Conservation (phyloP, 768 basidiomycete genomes). For the Leccinum aurantiacum region DNA sequence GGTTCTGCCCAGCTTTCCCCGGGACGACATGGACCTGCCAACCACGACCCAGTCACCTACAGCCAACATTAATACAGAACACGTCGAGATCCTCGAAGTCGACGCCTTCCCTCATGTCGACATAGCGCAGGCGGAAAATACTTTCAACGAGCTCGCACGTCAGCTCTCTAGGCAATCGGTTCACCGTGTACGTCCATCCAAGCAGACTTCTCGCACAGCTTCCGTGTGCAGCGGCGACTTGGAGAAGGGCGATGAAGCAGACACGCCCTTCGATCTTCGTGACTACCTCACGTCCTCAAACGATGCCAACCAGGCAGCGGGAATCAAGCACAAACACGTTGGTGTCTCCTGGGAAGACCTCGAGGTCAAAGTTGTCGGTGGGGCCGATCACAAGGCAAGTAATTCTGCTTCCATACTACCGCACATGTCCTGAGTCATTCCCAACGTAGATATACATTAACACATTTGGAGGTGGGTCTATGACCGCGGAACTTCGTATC, state of each 20-base stretch:
- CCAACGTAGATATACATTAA: conserved; percentile 46
- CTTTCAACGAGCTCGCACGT: conserved; percentile 57
- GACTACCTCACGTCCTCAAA: conserved; percentile 69
- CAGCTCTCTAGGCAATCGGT: conserved; percentile 23
- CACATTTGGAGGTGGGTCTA: conserved; percentile 56
- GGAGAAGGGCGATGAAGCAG: conserved; percentile 40
- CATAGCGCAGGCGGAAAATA: conserved; percentile 48
- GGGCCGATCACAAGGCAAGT: conserved; percentile 54
- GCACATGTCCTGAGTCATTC: not conserved
- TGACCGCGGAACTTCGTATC: not conserved
- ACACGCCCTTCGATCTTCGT: conserved; percentile 56
- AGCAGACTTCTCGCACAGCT: conserved; percentile 23
- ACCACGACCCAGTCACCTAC: not conserved
- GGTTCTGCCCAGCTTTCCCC: not conserved
- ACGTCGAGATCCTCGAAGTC: conserved; percentile 22
- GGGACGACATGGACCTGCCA: conserved; percentile 9
- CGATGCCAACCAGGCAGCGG: conserved; percentile 62
- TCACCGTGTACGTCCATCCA: conserved; percentile 10
- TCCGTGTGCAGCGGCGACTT: conserved; percentile 34
- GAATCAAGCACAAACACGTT: conserved; percentile 72
- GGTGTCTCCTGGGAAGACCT: conserved; percentile 75
- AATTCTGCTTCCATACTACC: not conserved
- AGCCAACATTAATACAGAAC: conserved; percentile 3
- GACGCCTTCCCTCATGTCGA: conserved; percentile 42
- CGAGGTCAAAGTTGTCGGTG: conserved; percentile 59